Evolutionary conservation across 1,139 yeast genomes (phyloP), one percentile per base, ranked within the genome.

Genomic region (Taiozyma sp.): DNA sequence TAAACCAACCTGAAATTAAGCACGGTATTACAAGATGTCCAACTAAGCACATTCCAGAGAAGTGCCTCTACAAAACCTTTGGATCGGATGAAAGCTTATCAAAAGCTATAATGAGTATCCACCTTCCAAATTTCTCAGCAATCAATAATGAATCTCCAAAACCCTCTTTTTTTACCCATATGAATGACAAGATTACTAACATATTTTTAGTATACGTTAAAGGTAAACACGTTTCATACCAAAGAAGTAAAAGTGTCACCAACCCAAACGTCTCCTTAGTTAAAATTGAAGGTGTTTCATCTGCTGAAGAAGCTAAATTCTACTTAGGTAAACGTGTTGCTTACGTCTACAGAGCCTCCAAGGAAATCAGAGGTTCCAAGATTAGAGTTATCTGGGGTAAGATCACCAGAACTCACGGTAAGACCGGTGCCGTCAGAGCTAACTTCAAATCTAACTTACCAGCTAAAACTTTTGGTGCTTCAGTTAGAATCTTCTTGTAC

Each of bases 341-440:
- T 70, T 93, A 89, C 84, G 98, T 93, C 70, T 93, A 93, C 97
- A 90, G 96, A 81, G 97, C 96, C 74, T 79, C 88, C 72, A 93
- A 92, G 84, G 98, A 92, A 81, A 79, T 91, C 72, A 89, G 96
- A 84, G 98, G 98, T 75, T 81, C 98, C 71, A 93, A 93, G 84
- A 88, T 93, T 81, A 91, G 99, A 84, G 97, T 95, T 72, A 91
- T 93, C 81, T 93, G 99, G 99, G 99, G 99, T 78, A 87, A 87
- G 80, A 84, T 93, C 69, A 81, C 96, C 80, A 91, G 98, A 86
- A 80, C 97, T 69, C 99, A 93, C 87, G 99, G 99, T 78, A 89
- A 86, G 93, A 81, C 87, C 71, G 99, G 99, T 80, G 81, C 89
- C 68, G 97, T 93, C 69, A 93, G 99, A 82, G 99, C 99, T 73